Evolutionary conservation across 495 filamentous ascomycete genomes (phyloP), one percentile per base, ranked within the genome.

Genomic region (Neurospora sp.): DNA sequence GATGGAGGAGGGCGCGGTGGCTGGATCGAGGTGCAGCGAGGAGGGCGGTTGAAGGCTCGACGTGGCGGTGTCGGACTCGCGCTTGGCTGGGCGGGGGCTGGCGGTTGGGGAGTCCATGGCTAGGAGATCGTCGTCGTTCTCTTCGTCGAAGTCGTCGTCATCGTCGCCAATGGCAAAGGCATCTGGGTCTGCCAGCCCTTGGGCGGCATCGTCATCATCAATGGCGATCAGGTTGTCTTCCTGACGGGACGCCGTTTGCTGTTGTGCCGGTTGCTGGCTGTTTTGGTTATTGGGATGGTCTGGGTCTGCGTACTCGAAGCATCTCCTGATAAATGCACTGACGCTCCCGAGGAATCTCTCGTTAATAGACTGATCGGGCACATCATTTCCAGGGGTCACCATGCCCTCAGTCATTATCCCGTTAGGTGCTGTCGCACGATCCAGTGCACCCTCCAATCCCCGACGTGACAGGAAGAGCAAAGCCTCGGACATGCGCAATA

Each of bases 231-330:
- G 22, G 74, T 77, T 75, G 70, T 82, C 78, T 71, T 78, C 75
- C 31, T 77, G 72, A 41, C 59, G 78, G 16, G 71, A 77, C 71
- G 39, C 70, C 31, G 31, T 71, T 22, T 61, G 38, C 42, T 71
- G 31, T 69, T 68, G 39, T 31, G 53, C 69, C 22, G 71, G 35
- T 37, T 41, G 72, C 37, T 71, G 53, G 73, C 77, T 61, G 72
- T 80, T 82, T 72, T 88, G 85, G 70, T 89, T 87, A 40, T 85
- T 86, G 0, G 90, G 88, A 73, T 93, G 91, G 77, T 96, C 95
- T 10, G 96, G 96, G 79, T 99, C 96, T 20, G 96, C 96, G 78
- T 99, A 99, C 83, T 99, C 96, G 74, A 99, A 98, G 81, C 96
- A 99, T 46, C 96, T 88, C 70, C 94, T 86, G 71, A 98, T 98